phyloP scores from a whole-genome alignment of 257 asterid genomes.

The Perilla frutescens region DNA sequence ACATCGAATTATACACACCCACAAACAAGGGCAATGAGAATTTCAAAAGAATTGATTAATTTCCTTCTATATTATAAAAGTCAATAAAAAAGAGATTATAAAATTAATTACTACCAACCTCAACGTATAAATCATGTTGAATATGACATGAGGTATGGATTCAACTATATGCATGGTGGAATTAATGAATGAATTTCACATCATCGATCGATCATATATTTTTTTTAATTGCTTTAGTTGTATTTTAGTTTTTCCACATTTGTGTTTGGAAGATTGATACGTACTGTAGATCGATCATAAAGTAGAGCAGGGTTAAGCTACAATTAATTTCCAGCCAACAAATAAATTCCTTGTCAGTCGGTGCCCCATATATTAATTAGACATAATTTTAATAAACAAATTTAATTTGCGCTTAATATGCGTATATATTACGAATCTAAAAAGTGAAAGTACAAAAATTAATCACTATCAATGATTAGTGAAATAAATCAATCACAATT shows the following conservation, averaged over 20 bases:
- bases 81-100: background rate
- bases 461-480: too few relatives aligned
- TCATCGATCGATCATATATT: background rate
- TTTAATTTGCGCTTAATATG: too few relatives aligned
- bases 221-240: background rate
- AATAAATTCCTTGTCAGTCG: slow-evolving; percentile 30
- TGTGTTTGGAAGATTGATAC: slow-evolving; percentile 28
- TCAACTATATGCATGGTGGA: background rate
- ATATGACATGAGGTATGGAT: background rate
- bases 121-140: background rate
- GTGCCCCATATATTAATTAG: slow-evolving; percentile 10
- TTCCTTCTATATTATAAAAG: background rate
- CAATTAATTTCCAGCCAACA: slow-evolving; percentile 4
- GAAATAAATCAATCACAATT: too few relatives aligned
- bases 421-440: too few relatives aligned
- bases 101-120: background rate
- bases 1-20: too few relatives aligned
- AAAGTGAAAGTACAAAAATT: too few relatives aligned
- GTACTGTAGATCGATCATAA: background rate
- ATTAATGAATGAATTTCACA: background rate
- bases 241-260: background rate
- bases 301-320: slow-evolving; percentile 30
- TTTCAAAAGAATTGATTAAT: too few relatives aligned
- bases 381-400: too few relatives aligned
- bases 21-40: too few relatives aligned